Evolutionary conservation across 148 eudicot species (phyloP).

Genomic region (Tetragonia tetragonoides): DNA sequence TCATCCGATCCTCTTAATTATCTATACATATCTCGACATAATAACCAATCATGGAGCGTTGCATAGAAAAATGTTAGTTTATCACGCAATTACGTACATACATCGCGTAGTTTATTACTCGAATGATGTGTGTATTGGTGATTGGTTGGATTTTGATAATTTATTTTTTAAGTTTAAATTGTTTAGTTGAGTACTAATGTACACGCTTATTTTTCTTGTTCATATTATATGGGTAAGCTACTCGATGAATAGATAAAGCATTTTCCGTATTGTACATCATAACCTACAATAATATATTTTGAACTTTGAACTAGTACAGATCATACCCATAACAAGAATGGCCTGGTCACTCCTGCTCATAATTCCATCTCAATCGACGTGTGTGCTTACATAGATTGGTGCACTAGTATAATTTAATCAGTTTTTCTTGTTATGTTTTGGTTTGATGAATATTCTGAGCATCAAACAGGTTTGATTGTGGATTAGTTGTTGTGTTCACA

Average conservation of each 20-base stretch:
- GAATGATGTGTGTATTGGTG: too few relatives aligned
- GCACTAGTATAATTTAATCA: neutral
- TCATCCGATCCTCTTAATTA: neutral
- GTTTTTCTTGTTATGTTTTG: too few relatives aligned
- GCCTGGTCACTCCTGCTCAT: neutral
- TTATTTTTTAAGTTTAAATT: neutral
- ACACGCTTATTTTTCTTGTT: too few relatives aligned
- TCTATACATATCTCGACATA: neutral
- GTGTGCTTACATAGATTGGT: slow-evolving; percentile 20
- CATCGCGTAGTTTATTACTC: too few relatives aligned
- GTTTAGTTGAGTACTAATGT: too few relatives aligned
- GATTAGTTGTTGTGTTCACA: neutral
- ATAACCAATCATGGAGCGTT: neutral
- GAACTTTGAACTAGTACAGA: neutral
- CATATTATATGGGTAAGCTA: too few relatives aligned
- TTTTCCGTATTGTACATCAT: too few relatives aligned
- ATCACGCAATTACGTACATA: too few relatives aligned
- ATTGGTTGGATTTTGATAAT: neutral
- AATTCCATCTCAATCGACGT: slow-evolving; percentile 15
- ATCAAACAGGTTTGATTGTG: neutral
- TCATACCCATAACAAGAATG: neutral
- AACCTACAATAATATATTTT: neutral
- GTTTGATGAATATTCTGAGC: neutral
- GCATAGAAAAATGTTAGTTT: neutral
- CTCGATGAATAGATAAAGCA: too few relatives aligned